Evolutionary conservation across 2,329 filamentous ascomycete genomes (phyloP), one percentile per base, ranked within the genome.

Genomic region (Incumbomyces delicatus): DNA sequence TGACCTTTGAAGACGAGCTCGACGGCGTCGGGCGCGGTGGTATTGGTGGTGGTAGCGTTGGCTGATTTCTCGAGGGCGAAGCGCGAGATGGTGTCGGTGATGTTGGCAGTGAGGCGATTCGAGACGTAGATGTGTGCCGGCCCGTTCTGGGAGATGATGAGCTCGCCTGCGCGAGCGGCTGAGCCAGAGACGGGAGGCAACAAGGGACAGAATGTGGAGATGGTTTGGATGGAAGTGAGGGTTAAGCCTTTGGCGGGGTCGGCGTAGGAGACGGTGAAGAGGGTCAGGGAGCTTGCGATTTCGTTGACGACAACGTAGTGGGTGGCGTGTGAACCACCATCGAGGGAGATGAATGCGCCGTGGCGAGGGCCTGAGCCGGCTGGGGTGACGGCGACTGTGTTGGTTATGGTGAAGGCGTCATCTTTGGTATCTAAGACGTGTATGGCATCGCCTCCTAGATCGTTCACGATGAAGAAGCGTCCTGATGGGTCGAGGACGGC

Each of bases 111-210:
- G 16, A 16, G 29, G 51, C 85, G 80, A 52, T 83, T 84, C 2
- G 81, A 83, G 35, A 83, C 73, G 54, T 84, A 70, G 43, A 88
- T 60, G 66, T 79, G 85, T 31, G 76, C 77, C 51, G 72, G 69
- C 13, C 68, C 71, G 1, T 58, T 53, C 5, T 30, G 14, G 2
- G 70, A 69, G 2, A 69, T 61, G 1, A 66, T 60, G 46, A 61
- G 63, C 27, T 69, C 69, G 29, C 54, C 60, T 5, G 71, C 66
- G 52, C 72, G 73, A 0, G 74, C 75, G 1, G 69, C 69, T 7
- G 71, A 58, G 1, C 66, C 69, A 55, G 74, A 68, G 16, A 68
- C 63, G 50, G 68, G 62, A 1, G 60, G 61, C 35, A 80, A 71
- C 1, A 57, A 50, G 14, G 80, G 60, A 47, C 75, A 77, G 13